Conservation (phyloP, 257 asterid species). For the Handroanthus guayacan region DNA sequence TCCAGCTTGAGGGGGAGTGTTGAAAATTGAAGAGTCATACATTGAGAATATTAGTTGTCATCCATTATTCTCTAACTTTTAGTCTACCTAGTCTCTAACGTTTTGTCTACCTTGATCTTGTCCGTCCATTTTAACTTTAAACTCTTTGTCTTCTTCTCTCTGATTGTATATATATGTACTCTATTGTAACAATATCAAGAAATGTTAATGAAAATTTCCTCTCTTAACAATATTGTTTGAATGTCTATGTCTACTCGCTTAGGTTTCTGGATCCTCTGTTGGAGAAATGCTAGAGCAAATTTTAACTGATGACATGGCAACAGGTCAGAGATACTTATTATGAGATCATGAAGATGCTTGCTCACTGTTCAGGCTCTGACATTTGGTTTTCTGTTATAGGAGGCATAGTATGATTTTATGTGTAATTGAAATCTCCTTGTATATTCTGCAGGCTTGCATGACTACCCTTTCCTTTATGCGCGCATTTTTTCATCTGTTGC, state of each 20-base stretch:
- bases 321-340: conserved; percentile 57
- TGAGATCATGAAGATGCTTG: conserved; percentile 32
- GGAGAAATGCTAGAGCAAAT: conserved; percentile 72
- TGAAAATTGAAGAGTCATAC: too few relatives aligned
- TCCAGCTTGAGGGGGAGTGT: too few relatives aligned
- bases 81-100: too few relatives aligned
- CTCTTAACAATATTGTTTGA: conserved; percentile 17
- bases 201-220: too few relatives aligned
- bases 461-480: conserved; percentile 90
- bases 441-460: conserved; percentile 66
- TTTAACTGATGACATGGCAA: conserved; percentile 82
- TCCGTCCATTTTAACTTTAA: too few relatives aligned
- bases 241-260: conserved; percentile 35
- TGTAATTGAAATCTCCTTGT: conserved; percentile 33
- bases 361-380: conserved; percentile 14
- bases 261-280: conserved; percentile 69
- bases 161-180: too few relatives aligned
- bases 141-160: too few relatives aligned
- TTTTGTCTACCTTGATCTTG: too few relatives aligned
- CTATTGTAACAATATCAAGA: too few relatives aligned
- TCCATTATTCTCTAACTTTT: too few relatives aligned
- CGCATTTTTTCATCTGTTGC: conserved; percentile 89
- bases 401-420: conserved; percentile 24
- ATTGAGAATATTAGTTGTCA: too few relatives aligned
- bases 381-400: conserved; percentile 16